Evolutionary conservation across 1,284 basidiomycete species (phyloP).

Genomic region (Gymnopus androsaceus): DNA sequence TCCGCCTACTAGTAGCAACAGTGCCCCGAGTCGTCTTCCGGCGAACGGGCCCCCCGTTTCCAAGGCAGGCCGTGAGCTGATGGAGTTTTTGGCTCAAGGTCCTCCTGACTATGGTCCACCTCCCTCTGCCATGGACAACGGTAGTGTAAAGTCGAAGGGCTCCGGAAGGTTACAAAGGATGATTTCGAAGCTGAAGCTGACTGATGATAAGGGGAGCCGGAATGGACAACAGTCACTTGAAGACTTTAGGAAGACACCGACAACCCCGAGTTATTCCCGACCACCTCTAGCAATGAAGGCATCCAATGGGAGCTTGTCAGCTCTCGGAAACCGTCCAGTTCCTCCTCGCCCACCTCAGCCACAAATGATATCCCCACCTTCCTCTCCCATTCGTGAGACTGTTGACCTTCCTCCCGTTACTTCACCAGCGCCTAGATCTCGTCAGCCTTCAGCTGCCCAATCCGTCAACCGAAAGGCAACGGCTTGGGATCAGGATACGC

Average conservation of each 20-base stretch:
- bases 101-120: slow-evolving; percentile 27
- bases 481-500: not conserved
- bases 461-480: not conserved
- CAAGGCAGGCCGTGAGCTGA: slow-evolving; percentile 27
- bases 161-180: slow-evolving; percentile 70
- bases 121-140: slow-evolving; percentile 7
- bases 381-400: slow-evolving; percentile 38
- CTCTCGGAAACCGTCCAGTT: slow-evolving; percentile 56
- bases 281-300: slow-evolving; percentile 30
- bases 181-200: slow-evolving; percentile 72
- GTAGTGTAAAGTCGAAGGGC: slow-evolving; percentile 43
- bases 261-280: slow-evolving; percentile 21
- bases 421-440: not conserved
- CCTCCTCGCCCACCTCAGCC: slow-evolving; percentile 51
- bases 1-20: slow-evolving; percentile 38
- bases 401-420: slow-evolving; percentile 3
- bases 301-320: slow-evolving; percentile 44
- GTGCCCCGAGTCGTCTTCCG: slow-evolving; percentile 14
- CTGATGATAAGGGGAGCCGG: slow-evolving; percentile 48
- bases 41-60: slow-evolving; percentile 15
- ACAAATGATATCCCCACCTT: slow-evolving; percentile 40
- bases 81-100: slow-evolving; percentile 33
- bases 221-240: slow-evolving; percentile 20
- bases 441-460: not conserved
- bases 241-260: slow-evolving; percentile 17